Conservation (phyloP, 352 stramenopile species). For the Phytophthora vignae region DNA sequence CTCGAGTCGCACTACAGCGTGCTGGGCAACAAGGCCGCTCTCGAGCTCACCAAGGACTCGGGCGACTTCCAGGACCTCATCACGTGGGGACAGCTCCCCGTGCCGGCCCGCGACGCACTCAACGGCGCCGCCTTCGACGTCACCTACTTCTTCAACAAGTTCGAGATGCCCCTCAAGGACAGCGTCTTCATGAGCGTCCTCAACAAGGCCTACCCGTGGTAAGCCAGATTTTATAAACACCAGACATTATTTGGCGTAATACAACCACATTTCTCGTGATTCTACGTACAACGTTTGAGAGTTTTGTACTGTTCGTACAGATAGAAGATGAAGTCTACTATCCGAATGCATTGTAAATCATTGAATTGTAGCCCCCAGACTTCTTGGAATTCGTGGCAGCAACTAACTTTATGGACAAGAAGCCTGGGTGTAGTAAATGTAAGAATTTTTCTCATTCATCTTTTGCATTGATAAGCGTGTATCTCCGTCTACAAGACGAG, state of each 20-base stretch:
- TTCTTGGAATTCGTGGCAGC: no score
- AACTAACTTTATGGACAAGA: no score
- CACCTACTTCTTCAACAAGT: constrained; percentile 17
- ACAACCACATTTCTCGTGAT: background rate
- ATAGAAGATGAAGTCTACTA: no score
- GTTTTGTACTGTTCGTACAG: background rate
- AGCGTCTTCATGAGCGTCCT: constrained; percentile 18
- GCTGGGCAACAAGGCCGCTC: constrained; percentile 19
- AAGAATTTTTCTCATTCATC: background rate
- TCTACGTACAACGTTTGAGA: background rate
- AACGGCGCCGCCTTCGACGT: constrained; percentile 20
- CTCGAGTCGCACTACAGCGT: constrained; percentile 33
- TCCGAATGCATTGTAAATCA: no score
- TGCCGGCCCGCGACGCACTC: constrained; percentile 28
- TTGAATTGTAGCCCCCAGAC: no score
- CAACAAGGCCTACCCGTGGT: constrained; percentile 20
- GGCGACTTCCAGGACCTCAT: constrained; percentile 41
- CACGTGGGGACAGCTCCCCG: constrained; percentile 38
- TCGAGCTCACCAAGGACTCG: constrained; percentile 26
- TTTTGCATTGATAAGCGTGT: constrained; percentile 8
- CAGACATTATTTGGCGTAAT: constrained; percentile 1
- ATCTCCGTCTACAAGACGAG: constrained; percentile 10
- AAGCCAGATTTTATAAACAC: background rate
- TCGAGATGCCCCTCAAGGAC: constrained; percentile 28
- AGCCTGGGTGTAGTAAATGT: background rate